These are phyloP conservation scores for Silybum marianum DNA, from an alignment of 129 eudicot genomes.

Conservation along the genomic window DNA sequence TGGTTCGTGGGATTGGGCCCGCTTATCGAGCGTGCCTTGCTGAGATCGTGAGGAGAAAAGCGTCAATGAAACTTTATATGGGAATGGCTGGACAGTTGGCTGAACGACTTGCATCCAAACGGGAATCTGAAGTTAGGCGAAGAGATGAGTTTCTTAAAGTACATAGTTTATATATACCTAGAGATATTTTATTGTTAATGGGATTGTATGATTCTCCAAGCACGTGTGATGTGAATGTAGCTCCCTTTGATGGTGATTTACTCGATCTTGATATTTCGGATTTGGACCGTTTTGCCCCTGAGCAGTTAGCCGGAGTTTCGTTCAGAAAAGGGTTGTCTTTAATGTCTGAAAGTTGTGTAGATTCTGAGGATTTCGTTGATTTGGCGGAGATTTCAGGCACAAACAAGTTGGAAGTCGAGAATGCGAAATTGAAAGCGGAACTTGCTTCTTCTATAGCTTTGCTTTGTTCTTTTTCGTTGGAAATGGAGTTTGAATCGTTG, in stretches of 20 bases:
- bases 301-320: conserved; percentile 48
- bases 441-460: conserved; percentile 90
- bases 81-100: conserved; percentile 94
- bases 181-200: conserved; percentile 78
- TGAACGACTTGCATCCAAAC: conserved; percentile 78
- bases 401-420: conserved; percentile 87
- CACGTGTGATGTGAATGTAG: conserved; percentile 75
- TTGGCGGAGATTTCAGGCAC: conserved; percentile 84
- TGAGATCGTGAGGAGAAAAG: conserved; percentile 89
- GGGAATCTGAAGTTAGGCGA: conserved; percentile 74
- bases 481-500: conserved; percentile 56
- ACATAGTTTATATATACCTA: conserved; percentile 71
- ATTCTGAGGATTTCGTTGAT: conserved; percentile 44
- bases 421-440: conserved; percentile 81
- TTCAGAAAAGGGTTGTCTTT: conserved; percentile 48
- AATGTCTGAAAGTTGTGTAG: conserved; percentile 40
- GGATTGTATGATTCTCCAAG: conserved; percentile 89
- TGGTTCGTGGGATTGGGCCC: conserved; percentile 69
- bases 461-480: conserved; percentile 54
- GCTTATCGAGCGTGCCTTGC: conserved; percentile 94
- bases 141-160: conserved; percentile 76
- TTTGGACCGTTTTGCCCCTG: conserved; percentile 86
- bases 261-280: conserved; percentile 80
- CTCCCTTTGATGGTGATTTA: conserved; percentile 79
- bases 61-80: conserved; percentile 92